phyloP scores from a whole-genome alignment of 805 yeast species.

The Teunomyces funiuensis region DNA sequence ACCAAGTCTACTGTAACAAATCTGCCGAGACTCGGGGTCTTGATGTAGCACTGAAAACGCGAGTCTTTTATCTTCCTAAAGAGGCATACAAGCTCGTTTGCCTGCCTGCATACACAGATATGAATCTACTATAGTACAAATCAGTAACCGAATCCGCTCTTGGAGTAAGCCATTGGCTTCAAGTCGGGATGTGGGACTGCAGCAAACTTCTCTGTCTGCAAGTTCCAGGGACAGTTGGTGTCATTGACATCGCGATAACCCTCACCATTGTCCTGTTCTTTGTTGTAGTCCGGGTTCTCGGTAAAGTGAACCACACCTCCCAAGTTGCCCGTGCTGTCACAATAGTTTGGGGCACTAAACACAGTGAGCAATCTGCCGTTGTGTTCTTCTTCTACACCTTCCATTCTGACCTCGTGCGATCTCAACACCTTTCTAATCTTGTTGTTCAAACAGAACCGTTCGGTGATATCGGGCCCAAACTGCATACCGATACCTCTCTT shows the following conservation, averaged over 20 bases:
- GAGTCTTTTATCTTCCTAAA: no score
- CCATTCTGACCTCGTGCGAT: conserved; percentile 94
- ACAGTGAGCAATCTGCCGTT: conserved; percentile 84
- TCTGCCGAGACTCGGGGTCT: no score
- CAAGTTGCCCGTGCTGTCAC: conserved; percentile 86
- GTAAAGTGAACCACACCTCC: conserved; percentile 86
- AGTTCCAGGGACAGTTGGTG: conserved; percentile 42
- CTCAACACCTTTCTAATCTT: conserved; percentile 77
- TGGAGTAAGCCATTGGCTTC: conserved; percentile 88
- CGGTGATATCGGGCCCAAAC: conserved; percentile 95
- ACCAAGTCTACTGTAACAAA: background rate
- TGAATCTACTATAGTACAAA: background rate
- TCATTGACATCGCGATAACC: conserved; percentile 39
- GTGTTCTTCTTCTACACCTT: conserved; percentile 87
- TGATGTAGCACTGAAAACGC: no score
- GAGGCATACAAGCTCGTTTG: no score
- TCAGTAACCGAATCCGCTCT: conserved; percentile 44
- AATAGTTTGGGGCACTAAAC: conserved; percentile 97
- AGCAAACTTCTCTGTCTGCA: conserved; percentile 60
- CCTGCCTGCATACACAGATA: background rate
- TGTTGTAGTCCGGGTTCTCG: conserved; percentile 44
- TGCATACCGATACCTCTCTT: conserved; percentile 95
- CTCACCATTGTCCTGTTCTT: conserved; percentile 44
- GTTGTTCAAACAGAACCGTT: conserved; percentile 69
- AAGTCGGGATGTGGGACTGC: conserved; percentile 90